Evolutionary conservation across 1,284 basidiomycete species (phyloP).

Genomic region (Cystobasidium pallidum): DNA sequence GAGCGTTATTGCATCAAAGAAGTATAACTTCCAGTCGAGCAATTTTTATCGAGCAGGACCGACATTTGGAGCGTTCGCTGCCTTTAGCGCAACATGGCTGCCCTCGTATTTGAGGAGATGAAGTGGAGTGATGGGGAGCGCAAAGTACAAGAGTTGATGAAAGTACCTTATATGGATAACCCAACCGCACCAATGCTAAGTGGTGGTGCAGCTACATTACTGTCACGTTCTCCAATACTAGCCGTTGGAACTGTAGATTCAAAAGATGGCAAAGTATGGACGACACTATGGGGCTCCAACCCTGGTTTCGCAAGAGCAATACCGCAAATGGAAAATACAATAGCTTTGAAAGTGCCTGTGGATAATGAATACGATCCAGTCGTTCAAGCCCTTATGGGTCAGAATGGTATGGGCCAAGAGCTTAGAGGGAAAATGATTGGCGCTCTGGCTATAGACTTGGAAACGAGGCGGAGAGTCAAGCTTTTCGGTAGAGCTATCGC

Average conservation of each 20-base stretch:
- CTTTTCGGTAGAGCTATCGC: slow-evolving; percentile 37
- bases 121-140: slow-evolving; percentile 32
- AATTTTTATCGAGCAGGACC: too few relatives aligned
- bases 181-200: slow-evolving; percentile 38
- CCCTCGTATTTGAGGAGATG: slow-evolving; percentile 34
- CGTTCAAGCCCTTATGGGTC: slow-evolving; percentile 23
- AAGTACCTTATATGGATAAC: slow-evolving; percentile 27
- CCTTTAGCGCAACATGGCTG: slow-evolving; percentile 20
- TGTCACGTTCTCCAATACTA: slow-evolving; percentile 27
- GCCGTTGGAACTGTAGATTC: slow-evolving; percentile 37
- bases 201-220: slow-evolving; percentile 9
- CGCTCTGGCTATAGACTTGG: slow-evolving; percentile 32
- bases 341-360: slow-evolving; percentile 30
- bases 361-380: slow-evolving; percentile 33
- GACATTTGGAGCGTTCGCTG: too few relatives aligned
- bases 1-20: too few relatives aligned
- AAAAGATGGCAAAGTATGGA: slow-evolving; percentile 31
- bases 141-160: slow-evolving; percentile 37
- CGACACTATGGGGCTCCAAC: slow-evolving; percentile 30
- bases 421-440: slow-evolving; percentile 38
- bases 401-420: slow-evolving; percentile 4
- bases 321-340: slow-evolving; percentile 12
- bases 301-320: slow-evolving; percentile 36
- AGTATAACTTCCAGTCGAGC: too few relatives aligned
- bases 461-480: slow-evolving; percentile 32